Conservation (phyloP, 192 early-diverging fungal genomes). For the Umbelopsis ramanniana region DNA sequence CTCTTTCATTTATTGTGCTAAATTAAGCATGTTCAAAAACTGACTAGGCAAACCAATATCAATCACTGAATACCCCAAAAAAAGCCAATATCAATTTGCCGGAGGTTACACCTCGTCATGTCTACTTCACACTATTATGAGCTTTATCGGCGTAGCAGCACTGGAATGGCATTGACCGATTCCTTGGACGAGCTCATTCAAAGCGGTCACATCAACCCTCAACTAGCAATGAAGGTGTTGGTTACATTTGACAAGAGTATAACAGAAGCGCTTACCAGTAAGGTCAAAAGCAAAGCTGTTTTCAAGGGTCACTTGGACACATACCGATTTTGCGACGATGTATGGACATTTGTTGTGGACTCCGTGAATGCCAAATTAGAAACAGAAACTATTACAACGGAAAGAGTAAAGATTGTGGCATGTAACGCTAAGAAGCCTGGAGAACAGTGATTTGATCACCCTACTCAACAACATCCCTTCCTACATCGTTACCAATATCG, state of each 20-base stretch:
- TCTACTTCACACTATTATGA: slow-evolving; percentile 65
- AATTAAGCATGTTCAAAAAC: slow-evolving; percentile 15
- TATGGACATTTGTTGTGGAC: slow-evolving; percentile 96
- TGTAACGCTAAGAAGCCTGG: slow-evolving; percentile 82
- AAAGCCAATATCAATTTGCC: background rate
- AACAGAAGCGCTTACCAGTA: slow-evolving; percentile 80
- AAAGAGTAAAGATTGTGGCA: slow-evolving; percentile 96
- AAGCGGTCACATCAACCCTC: slow-evolving; percentile 86
- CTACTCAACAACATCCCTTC: background rate
- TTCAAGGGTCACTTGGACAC: slow-evolving; percentile 92
- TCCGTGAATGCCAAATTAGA: slow-evolving; percentile 90
- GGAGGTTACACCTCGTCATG: slow-evolving; percentile 37
- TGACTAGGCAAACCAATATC: slow-evolving; percentile 1
- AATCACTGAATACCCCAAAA: background rate
- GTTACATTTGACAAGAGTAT: slow-evolving; percentile 86
- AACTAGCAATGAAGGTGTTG: slow-evolving; percentile 91
- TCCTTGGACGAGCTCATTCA: slow-evolving; percentile 95
- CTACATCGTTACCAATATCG: background rate
- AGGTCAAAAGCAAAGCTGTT: slow-evolving; percentile 79
- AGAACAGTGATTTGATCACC: slow-evolving; percentile 46
- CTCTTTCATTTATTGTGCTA: slow-evolving; percentile 12
- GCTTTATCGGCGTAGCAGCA: slow-evolving; percentile 74
- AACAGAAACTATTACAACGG: slow-evolving; percentile 74
- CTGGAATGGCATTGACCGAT: slow-evolving; percentile 93
- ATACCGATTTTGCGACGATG: slow-evolving; percentile 97